Base-by-base conservation (phyloP, 2,329 filamentous ascomycete genomes). In the Hypoxylon sp. region DNA sequence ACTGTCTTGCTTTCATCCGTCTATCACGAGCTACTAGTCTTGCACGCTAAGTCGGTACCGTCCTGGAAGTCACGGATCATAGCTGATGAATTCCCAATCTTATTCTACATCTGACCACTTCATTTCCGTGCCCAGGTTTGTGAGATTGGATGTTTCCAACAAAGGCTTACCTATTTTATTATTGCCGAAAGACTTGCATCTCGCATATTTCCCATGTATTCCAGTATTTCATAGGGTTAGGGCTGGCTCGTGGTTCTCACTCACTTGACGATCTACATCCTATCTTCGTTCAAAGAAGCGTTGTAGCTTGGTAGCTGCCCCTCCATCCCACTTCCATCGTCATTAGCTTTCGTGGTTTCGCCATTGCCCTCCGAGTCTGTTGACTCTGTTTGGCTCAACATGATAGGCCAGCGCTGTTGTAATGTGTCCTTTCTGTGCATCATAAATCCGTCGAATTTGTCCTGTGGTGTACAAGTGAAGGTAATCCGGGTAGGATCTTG, bases 41-140 rank as follows among this genome's bases (percentile, higher is more conserved):
- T 20, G 44, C 42, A 11, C 14, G 20, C 22, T n/a, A 51, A 59
- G 50, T 58, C 51, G 44, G 22, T 58, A 27, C 40, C 13, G 49
- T 55, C 35, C 25, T 65, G 22, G 40, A 46, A 7, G 46, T 59
- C 31, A 55, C 49, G 46, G 55, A 62, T 61, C 53, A 54, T 61
- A 66, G 44, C 25, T 13, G 27, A 50, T 53, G 58, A 48, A 62
- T 46, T 33, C 31, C 48, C 33, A 53, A 60, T 66, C 51, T 66
- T 30, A 66, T 54, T 27, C 60, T 56, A 53, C 58, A 61, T 66
- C 62, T 59, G 60, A 59, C 56, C 59, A 60, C 50, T 66, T 64
- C 49, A 64, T 63, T 59, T 69, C 66, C 59, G 50, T 53, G 20
- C 48, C 31, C 44, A 65, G 54, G 44, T 13, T 40, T 3, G 57